Evolutionary conservation across 441 rosid species (phyloP), one percentile per base, ranked within the genome.

Genomic region (Macaranga tanarius): DNA sequence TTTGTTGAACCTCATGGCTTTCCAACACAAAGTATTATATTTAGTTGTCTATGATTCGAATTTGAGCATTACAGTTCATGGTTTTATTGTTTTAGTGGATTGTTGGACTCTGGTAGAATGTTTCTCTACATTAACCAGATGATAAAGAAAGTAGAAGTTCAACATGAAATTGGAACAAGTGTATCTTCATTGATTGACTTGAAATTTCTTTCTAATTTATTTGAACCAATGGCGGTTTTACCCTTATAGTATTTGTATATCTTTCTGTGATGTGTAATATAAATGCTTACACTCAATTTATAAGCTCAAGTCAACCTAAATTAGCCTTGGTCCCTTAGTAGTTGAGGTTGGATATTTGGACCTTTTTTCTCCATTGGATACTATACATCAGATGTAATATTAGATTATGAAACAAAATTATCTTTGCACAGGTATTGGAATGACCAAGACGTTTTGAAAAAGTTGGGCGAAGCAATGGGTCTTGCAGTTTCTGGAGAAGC

Each of bases 401-500:
- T 54, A 44, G 65, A 70, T 66, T 54, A 67, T 71, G 61, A 42
- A 42, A 60, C 72, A 61, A 31, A 16, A 44, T 62, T 63, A 25
- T 82, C 20, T 62, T 73, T 57, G 56, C 42, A 19, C 76, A 95
- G 99, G 92, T 95, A 95, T 79, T 93, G 98, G 99, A 92, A 93
- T 80, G 97, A 93, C 76, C 89, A 90, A 81, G 97, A 90, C 0
- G 96, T 92, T 56, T 76, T 92, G 82, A 83, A 87, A 81, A 93
- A 93, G 86, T 84, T 95, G 81, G 99, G 98, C 64, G 97, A 91
- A 86, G 97, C 99, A 71, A 95, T 95, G 98, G 97, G 99, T 65
- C 87, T 91, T 75, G 88, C 93, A 22, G 87, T 79, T 82, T 65
- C 81, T 59, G 88, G 86, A 45, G 95, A 87, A 77, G 86, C 86